These are phyloP conservation scores for Agrostemma githago DNA, from an alignment of 148 eudicot species.

Conservation along the genomic window DNA sequence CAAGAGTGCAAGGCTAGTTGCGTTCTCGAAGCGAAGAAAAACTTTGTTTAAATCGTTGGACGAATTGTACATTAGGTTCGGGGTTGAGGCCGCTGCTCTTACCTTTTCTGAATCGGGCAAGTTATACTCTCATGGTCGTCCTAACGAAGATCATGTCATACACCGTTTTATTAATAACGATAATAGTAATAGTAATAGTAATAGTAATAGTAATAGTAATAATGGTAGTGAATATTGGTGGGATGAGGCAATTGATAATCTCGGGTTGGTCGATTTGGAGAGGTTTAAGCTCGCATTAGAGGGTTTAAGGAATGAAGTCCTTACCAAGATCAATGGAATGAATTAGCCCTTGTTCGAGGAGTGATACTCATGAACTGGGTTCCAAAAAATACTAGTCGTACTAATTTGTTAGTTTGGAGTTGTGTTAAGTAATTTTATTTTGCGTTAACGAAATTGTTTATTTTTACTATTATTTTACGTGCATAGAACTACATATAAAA, in stretches of 20 bases:
- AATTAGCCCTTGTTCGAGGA: background rate
- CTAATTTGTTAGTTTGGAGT: no score
- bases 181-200: no score
- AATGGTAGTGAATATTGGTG: slow-evolving; percentile 4
- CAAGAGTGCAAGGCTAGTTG: slow-evolving; percentile 1
- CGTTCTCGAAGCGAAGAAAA: slow-evolving; percentile 17
- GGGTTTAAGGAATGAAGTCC: slow-evolving; percentile 10
- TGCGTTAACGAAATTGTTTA: no score
- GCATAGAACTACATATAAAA: no score
- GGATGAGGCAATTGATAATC: slow-evolving; percentile 12
- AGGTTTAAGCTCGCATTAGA: slow-evolving; percentile 4
- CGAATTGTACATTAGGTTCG: background rate
- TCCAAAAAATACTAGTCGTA: no score
- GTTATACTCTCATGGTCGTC: background rate
- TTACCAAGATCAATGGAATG: background rate
- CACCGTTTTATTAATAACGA: no score
- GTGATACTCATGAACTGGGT: no score
- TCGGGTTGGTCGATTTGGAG: slow-evolving; percentile 12
- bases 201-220: no score
- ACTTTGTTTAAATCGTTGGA: background rate
- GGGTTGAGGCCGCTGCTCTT: slow-evolving; percentile 1
- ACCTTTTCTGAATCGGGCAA: slow-evolving; percentile 18
- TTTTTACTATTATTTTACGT: no score
- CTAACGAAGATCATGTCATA: background rate
- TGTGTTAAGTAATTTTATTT: no score